Conservation (phyloP, 202 grass and related monocot species). For the Digitaria exilis region DNA sequence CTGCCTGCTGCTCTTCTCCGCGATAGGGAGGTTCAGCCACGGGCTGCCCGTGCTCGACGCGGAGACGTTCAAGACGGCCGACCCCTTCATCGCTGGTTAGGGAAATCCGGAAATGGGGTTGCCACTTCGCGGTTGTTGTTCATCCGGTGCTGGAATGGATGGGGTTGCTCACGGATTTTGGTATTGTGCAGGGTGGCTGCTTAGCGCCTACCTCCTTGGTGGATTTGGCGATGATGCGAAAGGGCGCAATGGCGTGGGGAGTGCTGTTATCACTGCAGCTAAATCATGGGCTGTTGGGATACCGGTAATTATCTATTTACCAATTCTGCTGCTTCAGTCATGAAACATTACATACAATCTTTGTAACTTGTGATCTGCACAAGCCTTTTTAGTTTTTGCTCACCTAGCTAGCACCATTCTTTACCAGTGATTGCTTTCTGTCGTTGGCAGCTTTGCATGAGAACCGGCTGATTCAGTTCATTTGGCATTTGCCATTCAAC, state of each 20-base stretch:
- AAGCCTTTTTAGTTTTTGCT: background rate
- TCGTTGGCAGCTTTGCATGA: background rate
- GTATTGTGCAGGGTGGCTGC: constrained; percentile 72
- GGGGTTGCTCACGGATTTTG: background rate
- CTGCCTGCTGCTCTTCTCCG: constrained; percentile 81
- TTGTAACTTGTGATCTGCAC: background rate
- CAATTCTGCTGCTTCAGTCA: background rate
- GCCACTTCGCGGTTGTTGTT: background rate
- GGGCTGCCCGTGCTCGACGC: constrained; percentile 68
- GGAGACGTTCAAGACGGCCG: constrained; percentile 80
- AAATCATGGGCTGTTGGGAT: constrained; percentile 88
- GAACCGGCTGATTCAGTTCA: background rate
- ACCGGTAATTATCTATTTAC: constrained; percentile 53
- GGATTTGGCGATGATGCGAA: constrained; percentile 85
- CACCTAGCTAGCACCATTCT: background rate
- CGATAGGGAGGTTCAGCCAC: constrained; percentile 91
- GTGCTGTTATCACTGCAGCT: constrained; percentile 57
- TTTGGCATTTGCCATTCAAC: background rate
- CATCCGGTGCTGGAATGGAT: background rate
- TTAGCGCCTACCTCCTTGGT: constrained; percentile 82
- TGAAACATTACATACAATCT: background rate
- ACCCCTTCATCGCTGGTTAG: constrained; percentile 91
- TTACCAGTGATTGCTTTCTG: background rate
- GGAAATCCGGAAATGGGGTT: background rate
- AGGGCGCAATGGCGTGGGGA: constrained; percentile 69